Conservation (phyloP, 2,329 filamentous ascomycete species). For the Penicillium sp. region DNA sequence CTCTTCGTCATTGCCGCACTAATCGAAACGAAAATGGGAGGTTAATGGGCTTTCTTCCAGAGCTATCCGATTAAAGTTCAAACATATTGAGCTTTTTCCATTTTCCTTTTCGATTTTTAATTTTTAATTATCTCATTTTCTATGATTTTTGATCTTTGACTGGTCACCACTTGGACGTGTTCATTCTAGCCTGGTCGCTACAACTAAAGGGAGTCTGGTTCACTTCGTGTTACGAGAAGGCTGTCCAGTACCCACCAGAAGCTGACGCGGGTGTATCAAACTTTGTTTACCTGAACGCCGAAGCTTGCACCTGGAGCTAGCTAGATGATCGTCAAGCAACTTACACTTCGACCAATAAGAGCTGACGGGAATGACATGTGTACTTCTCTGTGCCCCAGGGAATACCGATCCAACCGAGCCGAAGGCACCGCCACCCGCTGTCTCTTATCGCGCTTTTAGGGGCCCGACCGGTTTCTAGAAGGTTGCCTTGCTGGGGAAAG, state of each 20-base stretch:
- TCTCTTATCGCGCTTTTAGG: neutral
- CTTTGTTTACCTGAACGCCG: neutral
- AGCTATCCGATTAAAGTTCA: neutral
- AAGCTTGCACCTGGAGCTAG: neutral
- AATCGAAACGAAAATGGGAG: neutral
- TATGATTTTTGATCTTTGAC: neutral
- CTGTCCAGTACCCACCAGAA: neutral
- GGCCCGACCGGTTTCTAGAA: slow-evolving; percentile 6
- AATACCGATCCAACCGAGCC: neutral
- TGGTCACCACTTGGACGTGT: neutral
- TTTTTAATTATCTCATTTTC: too few species aligned
- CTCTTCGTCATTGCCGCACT: neutral
- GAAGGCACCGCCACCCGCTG: neutral
- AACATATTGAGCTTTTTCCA: neutral
- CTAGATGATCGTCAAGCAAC: neutral
- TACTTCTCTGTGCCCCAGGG: neutral
- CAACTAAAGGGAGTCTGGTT: neutral
- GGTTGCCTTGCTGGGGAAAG: slow-evolving; percentile 3
- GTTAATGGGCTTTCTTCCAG: neutral
- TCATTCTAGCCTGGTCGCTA: neutral
- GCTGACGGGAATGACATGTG: neutral
- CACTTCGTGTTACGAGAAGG: neutral
- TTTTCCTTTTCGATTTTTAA: too few species aligned
- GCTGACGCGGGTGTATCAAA: neutral
- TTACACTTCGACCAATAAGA: neutral